Percentiles rank a stretch among this genome's conserved stretches.
phyloP scores from a whole-genome alignment of 2,329 filamentous ascomycete species.

The Fusarium luffae region DNA sequence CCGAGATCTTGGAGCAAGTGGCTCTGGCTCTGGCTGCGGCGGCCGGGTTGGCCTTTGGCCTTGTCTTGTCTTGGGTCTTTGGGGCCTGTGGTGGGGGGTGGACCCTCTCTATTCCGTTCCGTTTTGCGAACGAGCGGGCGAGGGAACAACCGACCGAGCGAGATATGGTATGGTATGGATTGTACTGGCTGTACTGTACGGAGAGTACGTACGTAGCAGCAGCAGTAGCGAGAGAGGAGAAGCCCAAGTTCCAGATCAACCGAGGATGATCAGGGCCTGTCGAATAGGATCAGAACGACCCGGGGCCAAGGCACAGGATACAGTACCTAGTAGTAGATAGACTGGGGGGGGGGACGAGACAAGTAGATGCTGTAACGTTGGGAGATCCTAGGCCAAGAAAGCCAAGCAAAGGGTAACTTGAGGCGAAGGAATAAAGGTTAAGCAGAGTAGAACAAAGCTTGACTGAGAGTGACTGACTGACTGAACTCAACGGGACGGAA shows the following conservation, averaged over 20 bases:
- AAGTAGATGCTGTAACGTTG: constrained; percentile 17
- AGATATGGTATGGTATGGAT: not conserved
- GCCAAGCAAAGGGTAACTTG: constrained; percentile 11
- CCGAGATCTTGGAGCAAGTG: constrained; percentile 48
- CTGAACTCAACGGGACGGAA: constrained; percentile 18
- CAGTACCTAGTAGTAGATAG: not conserved
- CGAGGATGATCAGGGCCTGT: constrained; percentile 25
- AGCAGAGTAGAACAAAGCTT: constrained; percentile 16
- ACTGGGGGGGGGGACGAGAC: constrained; percentile 13
- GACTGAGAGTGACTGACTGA: constrained; percentile 20
- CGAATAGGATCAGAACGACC: constrained; percentile 27
- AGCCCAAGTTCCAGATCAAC: constrained; percentile 30
- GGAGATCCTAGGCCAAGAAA: constrained; percentile 12
- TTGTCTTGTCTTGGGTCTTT: constrained; percentile 37
- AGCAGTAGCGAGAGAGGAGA: constrained; percentile 11
- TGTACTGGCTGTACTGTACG: not conserved
- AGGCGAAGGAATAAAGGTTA: constrained; percentile 11
- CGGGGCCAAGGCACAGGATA: constrained; percentile 34
- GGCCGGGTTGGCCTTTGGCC: constrained; percentile 41
- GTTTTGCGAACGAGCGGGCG: constrained; percentile 18
- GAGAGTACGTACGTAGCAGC: not conserved
- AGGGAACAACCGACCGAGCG: constrained; percentile 1
- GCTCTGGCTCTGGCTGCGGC: constrained; percentile 34
- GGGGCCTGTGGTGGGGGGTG: constrained; percentile 44
- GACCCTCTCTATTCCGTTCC: constrained; percentile 42